phyloP scores from a whole-genome alignment of 306 rosid genomes.

The Vigna reflexopilosa region DNA sequence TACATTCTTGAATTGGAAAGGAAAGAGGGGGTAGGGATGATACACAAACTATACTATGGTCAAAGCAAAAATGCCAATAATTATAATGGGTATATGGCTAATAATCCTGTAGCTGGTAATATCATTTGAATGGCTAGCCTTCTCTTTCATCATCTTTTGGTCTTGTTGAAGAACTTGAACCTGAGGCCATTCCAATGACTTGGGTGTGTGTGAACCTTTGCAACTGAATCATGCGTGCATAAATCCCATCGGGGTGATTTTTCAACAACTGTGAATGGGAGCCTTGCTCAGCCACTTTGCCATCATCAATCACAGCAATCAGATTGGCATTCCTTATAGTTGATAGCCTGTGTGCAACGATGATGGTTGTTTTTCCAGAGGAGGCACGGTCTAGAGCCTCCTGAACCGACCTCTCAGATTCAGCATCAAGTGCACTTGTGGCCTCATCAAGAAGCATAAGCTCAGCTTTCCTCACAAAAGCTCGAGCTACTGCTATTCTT shows the following conservation, averaged over 20 bases:
- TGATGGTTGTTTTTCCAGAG: conserved; percentile 87
- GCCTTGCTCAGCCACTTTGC: conserved; percentile 98
- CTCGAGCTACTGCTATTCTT: conserved; percentile 90
- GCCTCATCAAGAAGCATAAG: conserved; percentile 96
- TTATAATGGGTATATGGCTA: conserved; percentile 59
- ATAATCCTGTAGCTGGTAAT: conserved; percentile 51
- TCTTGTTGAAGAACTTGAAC: conserved; percentile 78
- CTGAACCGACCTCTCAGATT: conserved; percentile 94
- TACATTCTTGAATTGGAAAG: conserved; percentile 47
- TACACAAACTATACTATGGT: conserved; percentile 68
- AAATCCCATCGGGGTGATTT: conserved; percentile 87
- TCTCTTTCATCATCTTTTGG: conserved; percentile 74
- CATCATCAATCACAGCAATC: conserved; percentile 97
- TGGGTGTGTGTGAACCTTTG: conserved; percentile 87
- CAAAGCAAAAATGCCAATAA: conserved; percentile 60
- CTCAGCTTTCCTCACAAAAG: conserved; percentile 87
- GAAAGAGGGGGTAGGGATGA: conserved; percentile 44
- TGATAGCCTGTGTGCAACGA: conserved; percentile 88
- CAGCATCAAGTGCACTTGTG: conserved; percentile 97
- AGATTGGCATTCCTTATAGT: conserved; percentile 85
- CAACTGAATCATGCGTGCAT: conserved; percentile 88
- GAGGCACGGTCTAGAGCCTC: conserved; percentile 95
- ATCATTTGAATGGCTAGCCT: conserved; percentile 46
- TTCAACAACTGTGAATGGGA: conserved; percentile 94
- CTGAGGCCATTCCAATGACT: conserved; percentile 87